A percentile compares a stretch with the other conserved stretches of the same genome.
phyloP scores from a whole-genome alignment of 345 rosid species.

The Brassica incana region DNA sequence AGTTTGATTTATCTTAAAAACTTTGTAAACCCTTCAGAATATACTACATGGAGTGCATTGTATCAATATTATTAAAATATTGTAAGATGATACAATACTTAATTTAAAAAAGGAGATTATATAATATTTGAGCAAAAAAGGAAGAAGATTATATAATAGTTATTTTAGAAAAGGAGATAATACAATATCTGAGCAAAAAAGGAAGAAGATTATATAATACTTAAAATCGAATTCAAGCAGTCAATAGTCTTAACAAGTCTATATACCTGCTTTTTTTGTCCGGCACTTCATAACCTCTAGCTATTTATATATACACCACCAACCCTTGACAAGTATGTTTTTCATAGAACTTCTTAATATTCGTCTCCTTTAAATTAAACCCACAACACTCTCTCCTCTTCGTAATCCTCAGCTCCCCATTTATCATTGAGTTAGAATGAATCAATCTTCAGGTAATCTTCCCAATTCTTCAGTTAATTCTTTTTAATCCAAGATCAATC shows the following conservation, averaged over 20 bases:
- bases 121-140: no score
- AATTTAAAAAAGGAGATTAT: neutral
- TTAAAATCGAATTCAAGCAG: conserved; percentile 28
- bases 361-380: conserved; percentile 26
- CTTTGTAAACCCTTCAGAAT: neutral
- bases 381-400: conserved; percentile 8
- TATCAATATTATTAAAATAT: neutral
- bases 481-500: neutral
- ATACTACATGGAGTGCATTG: neutral
- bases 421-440: conserved; percentile 30
- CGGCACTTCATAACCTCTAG: neutral
- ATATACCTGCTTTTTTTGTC: neutral
- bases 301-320: neutral
- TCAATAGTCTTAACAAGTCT: conserved; percentile 15
- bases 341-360: neutral
- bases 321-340: neutral
- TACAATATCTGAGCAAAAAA: no score
- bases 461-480: neutral
- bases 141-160: no score
- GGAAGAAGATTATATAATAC: neutral
- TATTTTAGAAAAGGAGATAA: no score
- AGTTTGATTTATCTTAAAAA: neutral
- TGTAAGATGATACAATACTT: neutral
- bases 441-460: conserved; percentile 35
- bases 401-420: conserved; percentile 9